A percentile compares a stretch with the other conserved stretches of the same genome.
These are phyloP conservation scores for Odonthalia washingtoniensis DNA, from an alignment of 31 red algal genomes.

Conservation along the genomic window DNA sequence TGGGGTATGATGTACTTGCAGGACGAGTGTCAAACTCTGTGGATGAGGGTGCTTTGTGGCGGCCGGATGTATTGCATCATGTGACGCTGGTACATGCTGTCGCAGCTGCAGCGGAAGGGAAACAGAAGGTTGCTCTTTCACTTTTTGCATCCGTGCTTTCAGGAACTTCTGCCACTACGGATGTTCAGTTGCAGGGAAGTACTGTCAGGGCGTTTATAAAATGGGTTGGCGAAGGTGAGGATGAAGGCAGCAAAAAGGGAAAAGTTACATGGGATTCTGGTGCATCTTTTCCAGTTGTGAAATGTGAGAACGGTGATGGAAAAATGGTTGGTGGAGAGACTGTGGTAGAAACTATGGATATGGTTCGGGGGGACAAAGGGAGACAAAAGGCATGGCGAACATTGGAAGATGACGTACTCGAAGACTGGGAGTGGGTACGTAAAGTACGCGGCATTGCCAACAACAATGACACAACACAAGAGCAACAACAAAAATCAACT, in stretches of 20 bases:
- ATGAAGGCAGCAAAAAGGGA: background rate
- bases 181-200: constrained; percentile 57
- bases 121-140: constrained; percentile 25
- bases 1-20: constrained; percentile 44
- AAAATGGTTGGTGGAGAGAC: background rate
- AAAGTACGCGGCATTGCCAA: too few species aligned
- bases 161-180: constrained; percentile 15
- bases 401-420: constrained; percentile 73
- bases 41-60: constrained; percentile 54
- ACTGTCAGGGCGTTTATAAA: constrained; percentile 56
- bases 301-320: too few species aligned
- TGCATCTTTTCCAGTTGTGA: constrained; percentile 52
- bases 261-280: constrained; percentile 60
- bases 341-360: constrained; percentile 50
- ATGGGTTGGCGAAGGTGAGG: constrained; percentile 41
- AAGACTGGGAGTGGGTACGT: constrained; percentile 66
- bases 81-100: constrained; percentile 54
- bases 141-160: constrained; percentile 47
- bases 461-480: too few species aligned
- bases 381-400: constrained; percentile 53
- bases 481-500: too few species aligned
- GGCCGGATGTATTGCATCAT: constrained; percentile 40
- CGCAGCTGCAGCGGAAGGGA: constrained; percentile 30
- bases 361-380: background rate
- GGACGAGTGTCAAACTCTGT: constrained; percentile 38